These are phyloP conservation scores for Penicillium flavigenum DNA, from an alignment of 495 filamentous ascomycete genomes.

Conservation along the genomic window DNA sequence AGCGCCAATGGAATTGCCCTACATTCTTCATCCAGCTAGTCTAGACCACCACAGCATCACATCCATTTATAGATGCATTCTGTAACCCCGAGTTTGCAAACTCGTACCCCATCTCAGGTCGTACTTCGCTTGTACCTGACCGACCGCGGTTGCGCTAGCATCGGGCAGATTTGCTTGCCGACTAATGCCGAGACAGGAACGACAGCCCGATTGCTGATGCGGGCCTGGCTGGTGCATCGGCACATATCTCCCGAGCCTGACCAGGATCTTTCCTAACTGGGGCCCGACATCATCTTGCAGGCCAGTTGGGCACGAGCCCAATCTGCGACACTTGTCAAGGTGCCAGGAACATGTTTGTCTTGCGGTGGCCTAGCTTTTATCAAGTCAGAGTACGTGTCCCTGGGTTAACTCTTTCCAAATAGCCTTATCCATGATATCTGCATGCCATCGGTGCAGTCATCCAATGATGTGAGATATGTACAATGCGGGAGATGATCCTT, in stretches of 20 bases:
- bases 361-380: neutral
- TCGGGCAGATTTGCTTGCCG: constrained; percentile 33
- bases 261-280: constrained; percentile 10
- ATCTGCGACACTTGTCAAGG: constrained; percentile 10
- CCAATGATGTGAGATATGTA: neutral
- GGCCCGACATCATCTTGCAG: constrained; percentile 27
- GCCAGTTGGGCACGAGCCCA: constrained; percentile 25
- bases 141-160: constrained; percentile 17
- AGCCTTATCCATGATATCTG: constrained; percentile 2
- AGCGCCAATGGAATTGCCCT: constrained; percentile 15
- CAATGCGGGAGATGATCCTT: neutral
- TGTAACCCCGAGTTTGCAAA: constrained; percentile 8
- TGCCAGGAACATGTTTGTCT: constrained; percentile 13
- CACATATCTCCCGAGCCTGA: constrained; percentile 19
- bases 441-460: constrained; percentile 8
- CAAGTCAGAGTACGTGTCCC: constrained; percentile 3
- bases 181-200: constrained; percentile 30
- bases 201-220: constrained; percentile 25
- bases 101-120: neutral
- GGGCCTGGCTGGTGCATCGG: constrained; percentile 18
- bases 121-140: constrained; percentile 14
- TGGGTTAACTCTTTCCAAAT: neutral
- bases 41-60: constrained; percentile 16
- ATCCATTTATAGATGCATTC: neutral
- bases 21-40: constrained; percentile 5